Evolutionary conservation across 257 asterid genomes (phyloP).

Genomic region (Nicotiana noctiflora): DNA sequence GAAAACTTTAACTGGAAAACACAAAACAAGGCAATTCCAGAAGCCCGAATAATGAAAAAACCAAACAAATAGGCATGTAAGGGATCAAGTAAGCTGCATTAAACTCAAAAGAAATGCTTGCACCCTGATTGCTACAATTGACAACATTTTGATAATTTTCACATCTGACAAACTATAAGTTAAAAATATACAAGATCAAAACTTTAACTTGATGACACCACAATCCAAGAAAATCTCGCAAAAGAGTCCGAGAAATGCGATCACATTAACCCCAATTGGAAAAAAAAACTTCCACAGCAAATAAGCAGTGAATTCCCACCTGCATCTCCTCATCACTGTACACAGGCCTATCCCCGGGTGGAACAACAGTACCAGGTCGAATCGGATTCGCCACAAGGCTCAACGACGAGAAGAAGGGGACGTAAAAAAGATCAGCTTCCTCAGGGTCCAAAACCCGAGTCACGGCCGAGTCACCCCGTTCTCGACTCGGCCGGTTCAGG

Average conservation of each 20-base stretch:
- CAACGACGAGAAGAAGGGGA: slow-evolving; percentile 88
- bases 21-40: neutral
- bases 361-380: slow-evolving; percentile 4
- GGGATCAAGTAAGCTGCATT: neutral
- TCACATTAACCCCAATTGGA: neutral
- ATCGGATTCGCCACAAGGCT: slow-evolving; percentile 75
- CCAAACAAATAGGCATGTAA: neutral
- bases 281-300: neutral
- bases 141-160: neutral
- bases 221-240: neutral
- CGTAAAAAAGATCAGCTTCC: slow-evolving; percentile 79
- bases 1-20: neutral
- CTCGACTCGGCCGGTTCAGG: slow-evolving; percentile 42
- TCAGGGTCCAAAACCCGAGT: slow-evolving; percentile 64
- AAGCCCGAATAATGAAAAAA: neutral
- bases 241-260: neutral
- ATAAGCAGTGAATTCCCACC: slow-evolving; percentile 26
- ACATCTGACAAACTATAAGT: neutral
- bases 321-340: slow-evolving; percentile 86
- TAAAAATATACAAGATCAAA: neutral
- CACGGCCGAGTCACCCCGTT: slow-evolving; percentile 38
- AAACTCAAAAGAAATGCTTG: neutral
- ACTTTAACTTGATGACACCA: neutral
- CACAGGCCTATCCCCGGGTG: slow-evolving; percentile 16
- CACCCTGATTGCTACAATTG: neutral